Evolutionary conservation across 495 filamentous ascomycete species (phyloP).

Genomic region (Penicillium goetzii): DNA sequence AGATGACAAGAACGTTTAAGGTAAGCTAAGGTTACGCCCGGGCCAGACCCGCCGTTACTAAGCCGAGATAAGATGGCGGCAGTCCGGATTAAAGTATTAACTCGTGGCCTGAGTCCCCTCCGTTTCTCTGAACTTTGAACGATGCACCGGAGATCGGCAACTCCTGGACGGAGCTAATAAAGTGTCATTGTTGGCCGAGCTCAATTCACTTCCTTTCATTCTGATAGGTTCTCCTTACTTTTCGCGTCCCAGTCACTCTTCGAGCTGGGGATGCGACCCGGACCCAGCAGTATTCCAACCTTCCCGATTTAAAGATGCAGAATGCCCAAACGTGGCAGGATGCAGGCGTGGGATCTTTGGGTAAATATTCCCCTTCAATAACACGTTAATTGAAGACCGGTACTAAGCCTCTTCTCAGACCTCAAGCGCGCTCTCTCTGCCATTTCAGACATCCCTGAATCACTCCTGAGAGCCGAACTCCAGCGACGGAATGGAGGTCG

Average conservation of each 20-base stretch:
- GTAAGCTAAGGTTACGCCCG: neutral
- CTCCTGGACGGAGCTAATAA: conserved; percentile 13
- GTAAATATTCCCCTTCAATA: conserved; percentile 10
- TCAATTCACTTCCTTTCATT: conserved; percentile 6
- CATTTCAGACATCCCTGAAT: conserved; percentile 36
- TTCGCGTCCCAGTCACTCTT: neutral
- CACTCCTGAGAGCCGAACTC: conserved; percentile 40
- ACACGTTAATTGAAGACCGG: neutral
- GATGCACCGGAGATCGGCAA: conserved; percentile 20
- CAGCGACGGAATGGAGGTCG: conserved; percentile 32
- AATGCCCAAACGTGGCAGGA: conserved; percentile 26
- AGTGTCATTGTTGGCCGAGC: conserved; percentile 6
- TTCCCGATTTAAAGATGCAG: conserved; percentile 29
- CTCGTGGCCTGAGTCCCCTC: conserved; percentile 28
- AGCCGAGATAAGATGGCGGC: conserved; percentile 22
- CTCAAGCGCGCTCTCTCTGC: conserved; percentile 25
- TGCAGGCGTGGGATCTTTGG: conserved; percentile 22
- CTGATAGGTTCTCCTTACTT: neutral
- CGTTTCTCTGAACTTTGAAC: conserved; percentile 9
- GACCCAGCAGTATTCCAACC: conserved; percentile 9
- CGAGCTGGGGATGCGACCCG: conserved; percentile 20
- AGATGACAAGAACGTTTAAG: neutral
- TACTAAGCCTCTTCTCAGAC: conserved; percentile 20
- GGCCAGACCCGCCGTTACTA: conserved; percentile 27
- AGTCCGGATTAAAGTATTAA: conserved; percentile 33